phyloP scores from a whole-genome alignment of 106 monocot species.

The Platanthera zijinensis region DNA sequence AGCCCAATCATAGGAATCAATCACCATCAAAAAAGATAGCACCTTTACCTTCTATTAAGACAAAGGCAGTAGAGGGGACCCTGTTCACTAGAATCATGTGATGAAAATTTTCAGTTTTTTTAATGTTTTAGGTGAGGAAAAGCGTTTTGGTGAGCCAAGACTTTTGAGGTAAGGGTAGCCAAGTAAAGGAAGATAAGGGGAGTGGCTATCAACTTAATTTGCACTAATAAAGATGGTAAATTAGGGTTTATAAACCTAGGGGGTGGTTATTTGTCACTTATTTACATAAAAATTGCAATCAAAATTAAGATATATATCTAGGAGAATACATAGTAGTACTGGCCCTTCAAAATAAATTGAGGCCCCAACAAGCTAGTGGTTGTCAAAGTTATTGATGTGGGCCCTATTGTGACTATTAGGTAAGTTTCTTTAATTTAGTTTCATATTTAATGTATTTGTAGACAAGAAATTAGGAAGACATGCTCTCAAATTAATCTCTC shows the following conservation, averaged over 20 bases:
- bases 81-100: background rate
- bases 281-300: background rate
- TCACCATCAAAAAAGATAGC: too few relatives aligned
- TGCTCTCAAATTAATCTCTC: too few relatives aligned
- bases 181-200: background rate
- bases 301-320: background rate
- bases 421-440: too few relatives aligned
- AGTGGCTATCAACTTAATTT: background rate
- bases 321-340: background rate
- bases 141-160: background rate
- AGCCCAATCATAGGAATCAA: too few relatives aligned
- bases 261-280: background rate
- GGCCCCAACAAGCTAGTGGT: background rate
- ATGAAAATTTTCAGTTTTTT: background rate
- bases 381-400: slow-evolving; percentile 3
- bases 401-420: background rate
- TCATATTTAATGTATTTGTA: too few relatives aligned
- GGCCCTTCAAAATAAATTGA: background rate
- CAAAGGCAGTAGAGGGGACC: background rate
- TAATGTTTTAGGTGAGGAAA: too few relatives aligned
- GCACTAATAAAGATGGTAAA: background rate
- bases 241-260: background rate
- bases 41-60: too few relatives aligned
- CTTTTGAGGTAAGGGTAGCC: background rate
- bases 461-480: too few relatives aligned